Base-by-base conservation (phyloP, 106 monocot species). In the Allium cepa region DNA sequence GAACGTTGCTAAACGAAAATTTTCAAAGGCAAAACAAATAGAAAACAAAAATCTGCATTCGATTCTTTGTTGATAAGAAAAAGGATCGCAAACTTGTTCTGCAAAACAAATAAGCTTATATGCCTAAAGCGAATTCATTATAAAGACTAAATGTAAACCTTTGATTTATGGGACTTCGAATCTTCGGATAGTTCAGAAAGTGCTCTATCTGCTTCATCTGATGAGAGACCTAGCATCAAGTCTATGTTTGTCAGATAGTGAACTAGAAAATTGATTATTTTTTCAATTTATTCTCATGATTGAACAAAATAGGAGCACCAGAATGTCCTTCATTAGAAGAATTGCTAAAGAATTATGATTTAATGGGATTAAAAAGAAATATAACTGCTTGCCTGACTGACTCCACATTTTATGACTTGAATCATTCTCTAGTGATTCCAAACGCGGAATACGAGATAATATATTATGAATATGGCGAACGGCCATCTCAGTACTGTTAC, bases 381-480 rank as follows among this genome's bases (percentile, higher is more conserved):
- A 36, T 36, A 36, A 1, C 61, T 63, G 22, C 70, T 77, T 47
- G 90, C 94, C 84, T 36, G 64, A 59, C 62, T 79, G 76, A 76
- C 80, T 81, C 87, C 84, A 94, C 85, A 85, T 88, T 56, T 84
- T 78, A 79, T 64, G 71, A 46, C 27, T 46, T 79, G 76, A 27
- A 62, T 85, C 85, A 50, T 75, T 60, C 57, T 77, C 71, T 26
- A 67, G 7, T n/a, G 59, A 67, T 56, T 79, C 79, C 59, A 79
- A 68, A 63, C 80, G 50, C 76, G 90, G 84, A 51, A 87, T n/a
- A 13, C 55, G 60, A 17, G 83, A 85, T 53, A 94, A 74, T 61
- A 90, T 63, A 45, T 74, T 50, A 62, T 82, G 79, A 26, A 87
- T 61, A 52, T 53, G 77, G 66, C 66, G 72, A 66, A 79, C 64